These are phyloP conservation scores for Microdochium paspali DNA, from an alignment of 2,329 filamentous ascomycete species.

Conservation along the genomic window DNA sequence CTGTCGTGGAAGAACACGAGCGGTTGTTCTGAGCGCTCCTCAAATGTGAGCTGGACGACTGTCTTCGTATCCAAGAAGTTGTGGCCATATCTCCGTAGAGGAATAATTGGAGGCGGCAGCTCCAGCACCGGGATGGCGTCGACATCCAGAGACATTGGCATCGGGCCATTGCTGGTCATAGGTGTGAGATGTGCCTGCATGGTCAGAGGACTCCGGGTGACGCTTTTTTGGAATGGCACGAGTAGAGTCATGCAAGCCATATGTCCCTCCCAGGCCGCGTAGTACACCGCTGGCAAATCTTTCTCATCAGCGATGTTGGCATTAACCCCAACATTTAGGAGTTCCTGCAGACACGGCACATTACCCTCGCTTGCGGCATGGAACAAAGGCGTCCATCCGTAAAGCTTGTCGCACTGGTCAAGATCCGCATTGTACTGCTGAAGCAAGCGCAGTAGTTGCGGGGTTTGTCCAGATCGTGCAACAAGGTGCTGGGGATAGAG, in stretches of 20 bases:
- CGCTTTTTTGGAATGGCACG: slow-evolving; percentile 44
- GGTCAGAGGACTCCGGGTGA: slow-evolving; percentile 31
- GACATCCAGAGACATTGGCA: slow-evolving; percentile 61
- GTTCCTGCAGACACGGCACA: slow-evolving; percentile 72
- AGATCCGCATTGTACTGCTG: slow-evolving; percentile 82
- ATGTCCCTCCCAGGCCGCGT: slow-evolving; percentile 96
- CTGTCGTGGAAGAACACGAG: slow-evolving; percentile 95
- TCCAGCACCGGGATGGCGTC: slow-evolving; percentile 90
- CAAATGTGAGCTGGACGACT: slow-evolving; percentile 87
- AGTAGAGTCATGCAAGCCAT: slow-evolving; percentile 89
- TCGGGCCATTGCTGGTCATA: slow-evolving; percentile 39
- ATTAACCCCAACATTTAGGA: slow-evolving; percentile 72
- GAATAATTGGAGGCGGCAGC: slow-evolving; percentile 91
- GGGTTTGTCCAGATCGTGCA: slow-evolving; percentile 75
- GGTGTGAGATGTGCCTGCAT: slow-evolving; percentile 32
- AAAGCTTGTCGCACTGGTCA: slow-evolving; percentile 88
- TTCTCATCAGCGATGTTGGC: slow-evolving; percentile 84
- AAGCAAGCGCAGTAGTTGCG: slow-evolving; percentile 69
- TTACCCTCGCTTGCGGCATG: slow-evolving; percentile 96
- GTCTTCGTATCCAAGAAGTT: slow-evolving; percentile 98
- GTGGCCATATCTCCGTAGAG: slow-evolving; percentile 86
- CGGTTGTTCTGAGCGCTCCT: slow-evolving; percentile 62
- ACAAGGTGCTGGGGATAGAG: slow-evolving; percentile 96
- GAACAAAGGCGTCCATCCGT: slow-evolving; percentile 94
- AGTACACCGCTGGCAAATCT: slow-evolving; percentile 89